Evolutionary conservation across 805 yeast species (phyloP).

Genomic region (Metschnikowia gelsemii): DNA sequence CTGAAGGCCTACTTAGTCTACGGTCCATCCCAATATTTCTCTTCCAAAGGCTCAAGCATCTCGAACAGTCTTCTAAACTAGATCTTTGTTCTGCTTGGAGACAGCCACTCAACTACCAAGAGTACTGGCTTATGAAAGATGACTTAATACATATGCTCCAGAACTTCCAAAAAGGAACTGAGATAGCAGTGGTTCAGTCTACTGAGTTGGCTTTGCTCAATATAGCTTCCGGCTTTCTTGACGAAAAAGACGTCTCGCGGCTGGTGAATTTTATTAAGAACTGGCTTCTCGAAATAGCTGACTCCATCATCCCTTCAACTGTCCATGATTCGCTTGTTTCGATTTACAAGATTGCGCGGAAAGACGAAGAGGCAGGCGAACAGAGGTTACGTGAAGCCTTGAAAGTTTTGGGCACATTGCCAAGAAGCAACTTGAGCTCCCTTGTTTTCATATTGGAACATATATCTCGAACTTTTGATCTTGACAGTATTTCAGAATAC

Average conservation of each 20-base stretch:
- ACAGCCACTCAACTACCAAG: slow-evolving; percentile 31
- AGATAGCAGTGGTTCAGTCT: slow-evolving; percentile 1
- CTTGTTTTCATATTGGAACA: slow-evolving; percentile 38
- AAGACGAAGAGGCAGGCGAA: slow-evolving; percentile 11
- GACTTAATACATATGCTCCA: slow-evolving; percentile 26
- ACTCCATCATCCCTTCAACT: slow-evolving; percentile 43
- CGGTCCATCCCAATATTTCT: slow-evolving; percentile 36
- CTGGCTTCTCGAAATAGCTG: slow-evolving; percentile 43
- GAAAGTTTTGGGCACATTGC: slow-evolving; percentile 32
- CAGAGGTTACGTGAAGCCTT: slow-evolving; percentile 20
- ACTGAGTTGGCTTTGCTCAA: slow-evolving; percentile 26
- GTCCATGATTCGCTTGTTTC: slow-evolving; percentile 34
- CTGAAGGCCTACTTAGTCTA: slow-evolving; percentile 22
- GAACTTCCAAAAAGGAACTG: slow-evolving; percentile 12
- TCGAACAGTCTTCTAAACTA: slow-evolving; percentile 12
- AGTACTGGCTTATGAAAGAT: slow-evolving; percentile 38
- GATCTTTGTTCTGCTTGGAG: slow-evolving; percentile 25
- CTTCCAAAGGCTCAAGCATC: slow-evolving; percentile 21
- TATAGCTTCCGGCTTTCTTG: slow-evolving; percentile 2
- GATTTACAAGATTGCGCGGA: slow-evolving; percentile 16
- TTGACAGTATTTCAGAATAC: slow-evolving; percentile 25
- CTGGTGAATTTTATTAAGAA: slow-evolving; percentile 35
- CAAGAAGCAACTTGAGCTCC: slow-evolving; percentile 41
- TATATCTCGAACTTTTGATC: slow-evolving; percentile 25
- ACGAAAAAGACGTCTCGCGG: slow-evolving; percentile 5